These are phyloP conservation scores for Ascoidea rubescens DNA, from an alignment of 805 yeast species.

Conservation along the genomic window DNA sequence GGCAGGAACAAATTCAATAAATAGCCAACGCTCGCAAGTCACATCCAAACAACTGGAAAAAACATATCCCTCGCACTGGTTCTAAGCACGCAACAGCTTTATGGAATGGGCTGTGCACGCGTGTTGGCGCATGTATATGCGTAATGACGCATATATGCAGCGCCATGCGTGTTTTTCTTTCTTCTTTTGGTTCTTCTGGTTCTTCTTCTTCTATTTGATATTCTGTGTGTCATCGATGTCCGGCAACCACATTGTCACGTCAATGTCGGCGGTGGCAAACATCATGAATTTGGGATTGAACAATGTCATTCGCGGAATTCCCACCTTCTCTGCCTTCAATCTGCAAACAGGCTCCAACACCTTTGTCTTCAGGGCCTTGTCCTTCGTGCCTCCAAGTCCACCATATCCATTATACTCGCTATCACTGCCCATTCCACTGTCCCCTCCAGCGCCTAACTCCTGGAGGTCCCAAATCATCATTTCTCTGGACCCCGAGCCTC, in stretches of 20 bases:
- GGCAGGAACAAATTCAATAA: too few species aligned
- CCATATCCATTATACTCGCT: neutral
- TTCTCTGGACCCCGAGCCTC: constrained; percentile 44
- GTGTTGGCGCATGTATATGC: too few species aligned
- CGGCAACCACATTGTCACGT: constrained; percentile 30
- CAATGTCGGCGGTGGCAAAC: constrained; percentile 52
- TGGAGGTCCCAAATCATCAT: constrained; percentile 38
- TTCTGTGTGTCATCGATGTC: constrained; percentile 1
- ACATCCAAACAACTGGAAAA: too few species aligned
- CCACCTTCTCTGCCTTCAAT: constrained; percentile 13
- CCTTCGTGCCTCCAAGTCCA: too few species aligned
- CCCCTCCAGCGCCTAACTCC: constrained; percentile 1
- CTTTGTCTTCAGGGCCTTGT: neutral
- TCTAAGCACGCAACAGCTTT: too few species aligned
- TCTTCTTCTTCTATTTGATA: too few species aligned
- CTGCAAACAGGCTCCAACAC: constrained; percentile 11
- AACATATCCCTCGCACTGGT: too few species aligned
- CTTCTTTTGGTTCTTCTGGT: too few species aligned
- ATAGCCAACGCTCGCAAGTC: too few species aligned
- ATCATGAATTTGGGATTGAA: constrained; percentile 50
- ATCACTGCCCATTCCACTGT: constrained; percentile 14
- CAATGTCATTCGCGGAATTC: constrained; percentile 32
- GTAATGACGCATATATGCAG: too few species aligned
- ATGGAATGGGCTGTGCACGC: too few species aligned
- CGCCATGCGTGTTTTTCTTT: too few species aligned